Conservation (phyloP, 441 rosid genomes). For the Adansonia gregorii region DNA sequence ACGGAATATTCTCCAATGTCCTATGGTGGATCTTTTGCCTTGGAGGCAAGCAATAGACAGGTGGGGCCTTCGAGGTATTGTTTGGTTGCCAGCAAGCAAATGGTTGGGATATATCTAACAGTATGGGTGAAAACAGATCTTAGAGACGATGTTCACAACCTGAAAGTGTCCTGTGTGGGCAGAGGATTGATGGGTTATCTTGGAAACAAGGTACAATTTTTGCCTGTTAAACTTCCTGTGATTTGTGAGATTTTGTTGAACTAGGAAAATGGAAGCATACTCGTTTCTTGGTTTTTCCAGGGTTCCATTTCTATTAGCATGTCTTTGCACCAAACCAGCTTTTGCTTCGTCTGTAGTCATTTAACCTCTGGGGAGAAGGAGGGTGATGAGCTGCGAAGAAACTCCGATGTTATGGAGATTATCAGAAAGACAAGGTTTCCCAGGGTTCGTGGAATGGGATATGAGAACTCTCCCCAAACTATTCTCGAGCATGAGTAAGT, state of each 20-base stretch:
- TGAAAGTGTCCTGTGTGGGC: slow-evolving; percentile 81
- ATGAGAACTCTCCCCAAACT: slow-evolving; percentile 82
- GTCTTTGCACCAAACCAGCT: slow-evolving; percentile 94
- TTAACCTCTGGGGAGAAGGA: slow-evolving; percentile 98
- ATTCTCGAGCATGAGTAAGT: slow-evolving; percentile 93
- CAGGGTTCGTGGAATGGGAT: slow-evolving; percentile 59
- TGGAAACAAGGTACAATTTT: slow-evolving; percentile 66
- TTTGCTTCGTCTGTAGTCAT: slow-evolving; percentile 98
- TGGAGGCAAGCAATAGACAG: slow-evolving; percentile 50
- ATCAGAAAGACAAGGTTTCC: slow-evolving; percentile 96
- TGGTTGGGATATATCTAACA: slow-evolving; percentile 78
- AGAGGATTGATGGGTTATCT: slow-evolving; percentile 92
- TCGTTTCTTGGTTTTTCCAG: slow-evolving; percentile 55
- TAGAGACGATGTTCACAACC: slow-evolving; percentile 55
- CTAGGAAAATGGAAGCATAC: slow-evolving; percentile 23
- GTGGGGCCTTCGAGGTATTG: slow-evolving; percentile 54
- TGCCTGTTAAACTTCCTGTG: slow-evolving; percentile 18
- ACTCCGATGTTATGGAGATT: slow-evolving; percentile 97
- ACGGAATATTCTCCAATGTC: slow-evolving; percentile 40
- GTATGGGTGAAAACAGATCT: slow-evolving; percentile 78
- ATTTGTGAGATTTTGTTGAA: slow-evolving; percentile 27
- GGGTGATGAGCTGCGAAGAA: slow-evolving; percentile 93
- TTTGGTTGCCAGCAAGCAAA: slow-evolving; percentile 77
- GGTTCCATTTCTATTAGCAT: slow-evolving; percentile 96
- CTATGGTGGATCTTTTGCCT: slow-evolving; percentile 43